Base-by-base conservation (phyloP, 306 rosid species). In the Sechiopsis laciniata region DNA sequence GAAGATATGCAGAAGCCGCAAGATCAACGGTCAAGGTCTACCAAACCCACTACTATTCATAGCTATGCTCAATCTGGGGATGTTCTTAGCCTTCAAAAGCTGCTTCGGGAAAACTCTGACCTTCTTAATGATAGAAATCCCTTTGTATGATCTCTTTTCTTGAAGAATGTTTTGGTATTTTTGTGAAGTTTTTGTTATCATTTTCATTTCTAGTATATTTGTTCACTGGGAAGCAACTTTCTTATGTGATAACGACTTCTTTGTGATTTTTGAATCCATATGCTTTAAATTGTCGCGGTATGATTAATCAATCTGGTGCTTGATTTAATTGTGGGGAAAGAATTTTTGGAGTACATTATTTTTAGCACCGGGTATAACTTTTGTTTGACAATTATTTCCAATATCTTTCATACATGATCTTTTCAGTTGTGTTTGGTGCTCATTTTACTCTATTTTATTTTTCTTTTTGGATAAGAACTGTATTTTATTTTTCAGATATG, bases 101-200 rank as follows among this genome's bases (percentile, higher is more conserved):
- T 94, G 56, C 97, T 94, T 58, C 88, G 91, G 0, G 90, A 82
- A 1, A 83, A 85, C 79, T 96, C 96, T 1, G 80, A 86, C 74
- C 91, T 91, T 76, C 91, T 94, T 79, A 88, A 94, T 42, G 91
- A 88, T 20, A 83, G 79, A 76, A 94, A 90, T 79, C 89, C 94
- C 53, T 84, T 90, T 48, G 97, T 92, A 87, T 79, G 97, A 70
- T 82, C 78, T 35, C 80, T 60, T 1, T 51, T 40, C 40, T 55
- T 67, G 12, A 73, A 24, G 72, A 72, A 22, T 16, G 13, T 76
- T 64, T 63, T 56, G 9, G 32, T 17, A 45, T 29, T 62, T 14
- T 71, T 52, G 2, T 21, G 2, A 50, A 21, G 46, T 14, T 11
- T 67, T 45, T 46, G 54, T 8, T 50, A 7, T 48, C 20, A 22